Evolutionary conservation across 306 rosid species (phyloP).

Genomic region (Hippophae rhamnoides): DNA sequence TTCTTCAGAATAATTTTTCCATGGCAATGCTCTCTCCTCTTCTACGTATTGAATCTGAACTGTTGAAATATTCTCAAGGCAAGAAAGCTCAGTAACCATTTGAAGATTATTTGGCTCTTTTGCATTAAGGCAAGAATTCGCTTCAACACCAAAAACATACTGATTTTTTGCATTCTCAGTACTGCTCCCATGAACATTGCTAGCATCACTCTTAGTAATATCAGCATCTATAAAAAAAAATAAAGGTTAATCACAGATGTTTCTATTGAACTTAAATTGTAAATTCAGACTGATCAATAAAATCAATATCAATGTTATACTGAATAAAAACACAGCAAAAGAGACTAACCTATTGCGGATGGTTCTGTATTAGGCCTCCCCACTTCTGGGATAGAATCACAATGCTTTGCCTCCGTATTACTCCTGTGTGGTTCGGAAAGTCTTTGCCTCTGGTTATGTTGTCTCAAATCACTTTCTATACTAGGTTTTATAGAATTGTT

Average conservation of each 20-base stretch:
- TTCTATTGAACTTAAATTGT: neutral
- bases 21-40: slow-evolving; percentile 30
- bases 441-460: slow-evolving; percentile 23
- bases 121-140: slow-evolving; percentile 15
- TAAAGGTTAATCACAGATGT: slow-evolving; percentile 1
- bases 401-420: slow-evolving; percentile 24
- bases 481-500: slow-evolving; percentile 10
- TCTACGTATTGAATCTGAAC: slow-evolving; percentile 17
- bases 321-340: slow-evolving; percentile 9
- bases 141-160: slow-evolving; percentile 12
- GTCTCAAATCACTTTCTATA: slow-evolving; percentile 15
- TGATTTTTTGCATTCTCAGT: slow-evolving; percentile 15
- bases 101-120: slow-evolving; percentile 18
- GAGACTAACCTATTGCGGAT: slow-evolving; percentile 23
- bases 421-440: slow-evolving; percentile 14
- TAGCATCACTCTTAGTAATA: slow-evolving; percentile 20
- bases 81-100: slow-evolving; percentile 10
- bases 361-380: slow-evolving; percentile 7
- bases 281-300: neutral
- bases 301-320: neutral
- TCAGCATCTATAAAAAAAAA: slow-evolving; percentile 24
- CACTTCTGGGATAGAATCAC: slow-evolving; percentile 18
- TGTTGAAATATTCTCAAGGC: slow-evolving; percentile 20
- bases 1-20: slow-evolving; percentile 21
- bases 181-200: slow-evolving; percentile 16